A percentile compares a stretch with the other conserved stretches of the same genome.
These are phyloP conservation scores for Trichoderma gracile DNA, from an alignment of 2,329 filamentous ascomycete genomes.

Conservation along the genomic window DNA sequence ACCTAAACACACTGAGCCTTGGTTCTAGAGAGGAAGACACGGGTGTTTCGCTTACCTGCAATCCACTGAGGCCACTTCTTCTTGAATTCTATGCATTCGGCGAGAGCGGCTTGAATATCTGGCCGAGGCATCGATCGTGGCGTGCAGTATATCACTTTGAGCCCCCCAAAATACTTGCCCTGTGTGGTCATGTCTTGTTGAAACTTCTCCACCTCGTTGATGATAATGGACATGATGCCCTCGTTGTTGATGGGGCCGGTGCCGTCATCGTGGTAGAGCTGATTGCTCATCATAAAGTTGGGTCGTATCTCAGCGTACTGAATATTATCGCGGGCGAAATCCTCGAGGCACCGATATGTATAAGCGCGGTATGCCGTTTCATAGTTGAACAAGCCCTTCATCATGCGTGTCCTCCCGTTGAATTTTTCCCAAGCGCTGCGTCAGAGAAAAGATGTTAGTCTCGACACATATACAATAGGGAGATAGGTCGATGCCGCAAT, in stretches of 20 bases:
- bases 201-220: conserved; percentile 55
- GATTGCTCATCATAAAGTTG: conserved; percentile 66
- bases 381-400: conserved; percentile 72
- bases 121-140: conserved; percentile 58
- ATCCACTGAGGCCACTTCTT: conserved; percentile 57
- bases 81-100: conserved; percentile 65
- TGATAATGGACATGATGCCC: conserved; percentile 62
- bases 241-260: conserved; percentile 52
- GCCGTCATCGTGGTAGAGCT: conserved; percentile 61
- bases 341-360: conserved; percentile 58
- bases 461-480: neutral
- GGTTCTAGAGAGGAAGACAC: neutral
- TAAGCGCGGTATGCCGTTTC: conserved; percentile 63
- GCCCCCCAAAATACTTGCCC: conserved; percentile 55
- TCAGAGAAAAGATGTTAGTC: neutral
- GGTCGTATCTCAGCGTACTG: conserved; percentile 72
- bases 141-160: conserved; percentile 73
- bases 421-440: conserved; percentile 61
- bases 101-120: conserved; percentile 53
- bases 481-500: neutral
- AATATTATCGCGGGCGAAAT: conserved; percentile 64
- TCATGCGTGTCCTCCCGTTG: conserved; percentile 68
- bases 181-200: conserved; percentile 35
- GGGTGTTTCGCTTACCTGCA: conserved; percentile 53
- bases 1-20: conserved; percentile 42